Conservation (phyloP, 2,329 filamentous ascomycete species). For the Fusarium siculi region DNA sequence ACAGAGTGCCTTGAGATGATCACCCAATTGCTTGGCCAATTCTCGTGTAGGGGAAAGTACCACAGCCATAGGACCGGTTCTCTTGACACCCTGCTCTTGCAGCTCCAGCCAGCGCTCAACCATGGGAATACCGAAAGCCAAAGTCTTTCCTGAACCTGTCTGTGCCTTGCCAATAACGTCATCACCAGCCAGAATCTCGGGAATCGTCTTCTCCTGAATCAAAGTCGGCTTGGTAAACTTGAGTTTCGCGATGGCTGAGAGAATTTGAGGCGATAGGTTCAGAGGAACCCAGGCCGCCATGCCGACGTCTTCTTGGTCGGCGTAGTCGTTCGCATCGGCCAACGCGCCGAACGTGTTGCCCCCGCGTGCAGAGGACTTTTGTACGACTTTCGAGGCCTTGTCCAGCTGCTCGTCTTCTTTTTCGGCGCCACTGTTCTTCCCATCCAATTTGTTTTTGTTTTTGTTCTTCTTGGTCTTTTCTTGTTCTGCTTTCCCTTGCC, state of each 20-base stretch:
- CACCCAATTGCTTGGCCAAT: slow-evolving; percentile 88
- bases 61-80: slow-evolving; percentile 72
- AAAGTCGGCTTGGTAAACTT: slow-evolving; percentile 83
- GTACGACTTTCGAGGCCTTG: slow-evolving; percentile 50
- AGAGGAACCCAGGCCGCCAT: slow-evolving; percentile 83
- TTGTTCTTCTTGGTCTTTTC: slow-evolving; percentile 33
- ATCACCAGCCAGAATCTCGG: slow-evolving; percentile 81
- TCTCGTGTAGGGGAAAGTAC: slow-evolving; percentile 93
- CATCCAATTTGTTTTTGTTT: slow-evolving; percentile 49
- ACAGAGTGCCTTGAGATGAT: slow-evolving; percentile 83
- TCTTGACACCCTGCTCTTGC: slow-evolving; percentile 48
- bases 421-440: slow-evolving; percentile 36
- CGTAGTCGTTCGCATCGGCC: slow-evolving; percentile 63
- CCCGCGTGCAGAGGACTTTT: slow-evolving; percentile 52
- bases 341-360: slow-evolving; percentile 66
- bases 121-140: slow-evolving; percentile 94
- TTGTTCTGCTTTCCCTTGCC: slow-evolving; percentile 44
- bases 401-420: slow-evolving; percentile 47
- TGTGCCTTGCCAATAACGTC: slow-evolving; percentile 97
- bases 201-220: slow-evolving; percentile 85
- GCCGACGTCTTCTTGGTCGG: slow-evolving; percentile 69
- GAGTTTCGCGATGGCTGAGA: slow-evolving; percentile 80
- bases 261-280: slow-evolving; percentile 75
- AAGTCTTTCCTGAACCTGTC: slow-evolving; percentile 95
- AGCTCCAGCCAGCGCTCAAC: slow-evolving; percentile 80